Conservation (phyloP, 768 basidiomycete genomes). For the Tubosaeta brunneosetosa region DNA sequence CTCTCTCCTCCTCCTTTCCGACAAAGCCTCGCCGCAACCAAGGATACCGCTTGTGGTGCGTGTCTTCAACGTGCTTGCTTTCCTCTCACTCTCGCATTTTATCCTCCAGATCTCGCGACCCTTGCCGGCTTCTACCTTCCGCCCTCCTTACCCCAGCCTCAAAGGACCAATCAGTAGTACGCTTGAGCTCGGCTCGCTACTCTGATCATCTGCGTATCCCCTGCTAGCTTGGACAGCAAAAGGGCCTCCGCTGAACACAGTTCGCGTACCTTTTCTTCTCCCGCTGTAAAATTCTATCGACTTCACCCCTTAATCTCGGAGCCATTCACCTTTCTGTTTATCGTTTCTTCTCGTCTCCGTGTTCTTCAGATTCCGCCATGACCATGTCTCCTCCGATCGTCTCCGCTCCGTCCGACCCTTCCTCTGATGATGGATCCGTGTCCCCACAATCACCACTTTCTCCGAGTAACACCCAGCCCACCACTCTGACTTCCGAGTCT, state of each 20-base stretch:
- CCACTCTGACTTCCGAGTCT: conserved; percentile 33
- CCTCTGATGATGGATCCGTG: conserved; percentile 40
- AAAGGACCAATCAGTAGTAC: conserved; percentile 42
- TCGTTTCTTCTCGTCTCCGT: conserved; percentile 8
- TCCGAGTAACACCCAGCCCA: conserved; percentile 32
- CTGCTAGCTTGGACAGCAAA: conserved; percentile 18
- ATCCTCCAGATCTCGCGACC: conserved; percentile 78
- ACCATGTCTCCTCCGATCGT: conserved; percentile 38
- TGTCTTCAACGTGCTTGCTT: neutral
- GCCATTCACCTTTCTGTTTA: neutral
- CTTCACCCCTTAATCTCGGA: conserved; percentile 15
- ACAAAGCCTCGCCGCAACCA: conserved; percentile 43
- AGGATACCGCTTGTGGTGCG: conserved; percentile 51
- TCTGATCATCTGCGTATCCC: conserved; percentile 27
- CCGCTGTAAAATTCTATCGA: conserved; percentile 25
- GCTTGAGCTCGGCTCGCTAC: conserved; percentile 74
- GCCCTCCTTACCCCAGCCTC: conserved; percentile 33
- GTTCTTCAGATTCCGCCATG: conserved; percentile 22
- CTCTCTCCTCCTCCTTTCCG: conserved; percentile 32
- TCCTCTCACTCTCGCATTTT: neutral
- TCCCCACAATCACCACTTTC: conserved; percentile 48
- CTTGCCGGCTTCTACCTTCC: conserved; percentile 77
- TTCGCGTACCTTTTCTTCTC: conserved; percentile 40
- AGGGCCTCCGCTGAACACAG: conserved; percentile 39
- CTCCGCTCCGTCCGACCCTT: conserved; percentile 36